These are phyloP conservation scores for Leishmania tarentolae DNA, from an alignment of 208 protist genomes.

Conservation along the genomic window DNA sequence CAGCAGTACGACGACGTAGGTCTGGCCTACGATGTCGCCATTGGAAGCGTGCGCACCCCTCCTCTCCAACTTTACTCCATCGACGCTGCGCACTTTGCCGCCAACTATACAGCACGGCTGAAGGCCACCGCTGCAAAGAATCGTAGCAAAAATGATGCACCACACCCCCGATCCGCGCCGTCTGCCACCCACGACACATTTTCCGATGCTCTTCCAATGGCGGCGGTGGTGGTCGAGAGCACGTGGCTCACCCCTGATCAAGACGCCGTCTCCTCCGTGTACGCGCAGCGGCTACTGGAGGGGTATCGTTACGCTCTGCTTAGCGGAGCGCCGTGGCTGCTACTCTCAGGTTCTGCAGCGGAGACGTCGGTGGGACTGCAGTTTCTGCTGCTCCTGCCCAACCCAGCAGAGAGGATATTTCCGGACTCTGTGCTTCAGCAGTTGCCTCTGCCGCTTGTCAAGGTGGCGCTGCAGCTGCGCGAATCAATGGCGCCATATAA, in stretches of 20 bases:
- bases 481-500: conserved; percentile 20
- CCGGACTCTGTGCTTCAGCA: not conserved
- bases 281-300: conserved; percentile 47
- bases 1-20: not conserved
- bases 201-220: conserved; percentile 21
- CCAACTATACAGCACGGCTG: not conserved
- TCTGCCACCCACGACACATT: too few species aligned
- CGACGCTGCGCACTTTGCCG: not conserved
- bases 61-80: conserved; percentile 17
- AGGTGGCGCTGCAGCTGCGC: conserved; percentile 6
- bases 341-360: conserved; percentile 35
- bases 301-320: conserved; percentile 60
- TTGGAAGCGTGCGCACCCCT: not conserved
- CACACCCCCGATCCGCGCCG: not conserved
- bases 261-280: conserved; percentile 23
- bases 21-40: conserved; percentile 21
- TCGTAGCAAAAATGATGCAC: not conserved
- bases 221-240: conserved; percentile 41
- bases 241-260: conserved; percentile 31
- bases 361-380: conserved; percentile 34
- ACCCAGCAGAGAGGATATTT: conserved; percentile 24
- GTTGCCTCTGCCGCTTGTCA: conserved; percentile 12
- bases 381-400: conserved; percentile 20
- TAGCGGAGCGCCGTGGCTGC: conserved; percentile 63
- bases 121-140: not conserved